Evolutionary conservation across 1,139 yeast species (phyloP), one percentile per base, ranked within the genome.

Genomic region (Pichia sp.): DNA sequence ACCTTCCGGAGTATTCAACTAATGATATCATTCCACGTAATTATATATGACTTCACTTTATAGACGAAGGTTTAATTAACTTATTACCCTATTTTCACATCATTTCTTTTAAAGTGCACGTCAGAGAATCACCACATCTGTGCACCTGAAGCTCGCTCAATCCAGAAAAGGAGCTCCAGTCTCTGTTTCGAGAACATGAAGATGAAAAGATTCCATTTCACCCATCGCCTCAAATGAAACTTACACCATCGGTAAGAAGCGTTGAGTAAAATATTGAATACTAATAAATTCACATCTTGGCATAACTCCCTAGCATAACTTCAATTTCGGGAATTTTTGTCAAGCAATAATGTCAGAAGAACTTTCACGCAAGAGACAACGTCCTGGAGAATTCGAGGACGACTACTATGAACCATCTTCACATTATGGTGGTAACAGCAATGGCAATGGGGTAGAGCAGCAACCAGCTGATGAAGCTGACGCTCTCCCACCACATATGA

Each of bases 331-430:
- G n/a, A n/a, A n/a, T n/a, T n/a, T n/a, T n/a, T n/a, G 28, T 25
- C 28, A 34, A 34, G 19, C 12, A 10, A 37, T 18, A 39, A 39
- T 52, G 57, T 52, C 58, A 19, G 58, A 53, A 25, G 54, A 55
- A 30, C 26, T 36, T 10, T 41, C 48, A 54, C 70, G 79, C 63
- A 64, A 71, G 48, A 70, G 78, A 64, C 75, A 71, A 50, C 57
- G 53, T 46, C 76, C 72, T 49, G 72, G 65, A n/a, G 46, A 41
- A 21, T 70, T 64, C 50, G 76, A 73, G 10, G 61, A 59, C 51
- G 69, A 60, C 26, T 58, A 58, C 26, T 58, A 55, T 18, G 37
- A 34, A 34, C 37, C 37, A 34, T 34, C 37, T 30, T 30, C 34
- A 30, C 34, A 3, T 56, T 55, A 16, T 26, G 34, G 22, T 6